Evolutionary conservation across 2,329 filamentous ascomycete species (phyloP), one percentile per base, ranked within the genome.

Genomic region (Hypoxylon sp.): DNA sequence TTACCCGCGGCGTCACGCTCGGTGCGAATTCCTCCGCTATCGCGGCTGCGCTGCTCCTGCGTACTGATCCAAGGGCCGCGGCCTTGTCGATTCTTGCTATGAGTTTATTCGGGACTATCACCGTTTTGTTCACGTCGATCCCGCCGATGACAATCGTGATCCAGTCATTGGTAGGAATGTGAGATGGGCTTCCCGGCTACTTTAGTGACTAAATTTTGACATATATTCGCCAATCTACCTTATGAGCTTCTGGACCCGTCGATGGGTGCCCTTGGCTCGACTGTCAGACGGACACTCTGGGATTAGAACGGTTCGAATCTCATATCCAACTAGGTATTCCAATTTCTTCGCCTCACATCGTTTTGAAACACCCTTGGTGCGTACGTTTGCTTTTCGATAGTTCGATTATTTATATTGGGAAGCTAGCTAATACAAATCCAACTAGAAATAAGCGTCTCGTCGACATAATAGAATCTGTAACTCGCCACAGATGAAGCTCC

Each of bases 1-100:
- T 90, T 35, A 89, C 87, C 1, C 80, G 87, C n/a, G 88, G 88
- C 9, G 86, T 90, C 3, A 87, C 87, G 1, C 76, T 90, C n/a
- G 87, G 88, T 3, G 85, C 85, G 1, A 90, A 89, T 73, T 88
- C 86, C 0, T 87, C 85, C 3, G 88, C 87, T 5, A 86, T 90
- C 42, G 87, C 83, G 1, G 90, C 88, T 3, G 87, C 88, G 0
- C 74, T 89, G 35, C 78, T 90, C 1, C 76, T 90, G 1, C 80
- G 83, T 1, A 85, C 84, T 0, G 87, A 90, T 68, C 87, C 87
- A 0, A 81, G 87, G 47, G 87, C 87, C 5, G 88, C 87, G 0
- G 87, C 88, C 17, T 78, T 90, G 55, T 87, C 85, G 17, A 88
- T 85, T 70, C 76, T 90, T 24, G 86, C 86, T 0, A 90, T 90